These are phyloP conservation scores for Oryza longistaminata DNA, from an alignment of 176 grass and related monocot species.

Conservation along the genomic window DNA sequence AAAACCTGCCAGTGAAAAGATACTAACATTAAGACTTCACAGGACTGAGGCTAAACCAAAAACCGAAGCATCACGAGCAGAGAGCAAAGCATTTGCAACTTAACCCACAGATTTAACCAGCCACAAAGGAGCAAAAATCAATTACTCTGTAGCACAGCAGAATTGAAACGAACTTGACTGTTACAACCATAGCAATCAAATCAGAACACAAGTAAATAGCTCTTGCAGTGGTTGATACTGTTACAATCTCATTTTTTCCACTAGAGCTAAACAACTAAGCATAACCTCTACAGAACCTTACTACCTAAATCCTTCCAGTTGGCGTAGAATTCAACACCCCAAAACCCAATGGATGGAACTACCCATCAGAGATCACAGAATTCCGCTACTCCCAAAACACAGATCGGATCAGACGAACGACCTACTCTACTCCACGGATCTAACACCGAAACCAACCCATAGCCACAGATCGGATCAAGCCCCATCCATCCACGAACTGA, in stretches of 20 bases:
- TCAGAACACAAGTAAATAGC: neutral
- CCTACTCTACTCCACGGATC: neutral
- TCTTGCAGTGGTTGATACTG: neutral
- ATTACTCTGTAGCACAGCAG: neutral
- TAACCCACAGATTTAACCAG: neutral
- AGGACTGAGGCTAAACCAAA: neutral
- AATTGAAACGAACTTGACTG: neutral
- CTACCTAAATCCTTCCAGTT: neutral
- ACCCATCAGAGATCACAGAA: neutral
- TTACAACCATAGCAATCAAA: neutral
- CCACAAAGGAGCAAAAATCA: neutral
- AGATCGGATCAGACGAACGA: constrained; percentile 19
- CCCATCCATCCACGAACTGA: neutral
- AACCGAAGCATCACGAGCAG: neutral
- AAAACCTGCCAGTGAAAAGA: constrained; percentile 51
- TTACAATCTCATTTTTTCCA: neutral
- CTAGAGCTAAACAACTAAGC: neutral
- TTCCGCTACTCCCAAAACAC: neutral
- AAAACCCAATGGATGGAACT: neutral
- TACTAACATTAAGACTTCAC: neutral
- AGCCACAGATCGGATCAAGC: constrained; percentile 36
- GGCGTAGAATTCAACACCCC: neutral
- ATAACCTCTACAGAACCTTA: neutral
- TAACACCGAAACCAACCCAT: constrained; percentile 1
- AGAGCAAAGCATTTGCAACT: neutral